Evolutionary conservation across 768 basidiomycete genomes (phyloP).

Genomic region (Leccinum sublutescens): DNA sequence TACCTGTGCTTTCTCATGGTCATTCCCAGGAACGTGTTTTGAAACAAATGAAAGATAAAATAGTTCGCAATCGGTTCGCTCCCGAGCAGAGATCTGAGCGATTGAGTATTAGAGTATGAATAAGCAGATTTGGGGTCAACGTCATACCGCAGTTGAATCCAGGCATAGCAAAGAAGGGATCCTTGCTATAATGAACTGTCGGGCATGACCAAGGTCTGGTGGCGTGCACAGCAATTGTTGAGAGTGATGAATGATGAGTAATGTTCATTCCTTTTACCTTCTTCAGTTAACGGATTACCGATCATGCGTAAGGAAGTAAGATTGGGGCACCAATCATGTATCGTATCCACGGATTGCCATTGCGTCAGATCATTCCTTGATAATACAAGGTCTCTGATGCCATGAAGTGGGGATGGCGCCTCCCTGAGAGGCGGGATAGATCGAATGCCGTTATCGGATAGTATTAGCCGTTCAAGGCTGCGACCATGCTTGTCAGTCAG

Average conservation of each 20-base stretch:
- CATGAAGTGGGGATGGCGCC: constrained; percentile 26
- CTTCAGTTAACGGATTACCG: constrained; percentile 64
- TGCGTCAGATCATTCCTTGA: constrained; percentile 54
- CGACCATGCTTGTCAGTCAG: constrained; percentile 6
- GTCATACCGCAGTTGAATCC: constrained; percentile 62
- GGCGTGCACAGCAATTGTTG: constrained; percentile 1
- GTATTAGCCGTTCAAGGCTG: constrained; percentile 60
- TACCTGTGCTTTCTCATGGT: constrained; percentile 42
- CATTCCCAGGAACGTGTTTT: constrained; percentile 39
- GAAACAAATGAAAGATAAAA: constrained; percentile 74
- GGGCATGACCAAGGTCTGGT: constrained; percentile 42
- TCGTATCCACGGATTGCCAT: constrained; percentile 65
- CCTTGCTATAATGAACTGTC: constrained; percentile 65
- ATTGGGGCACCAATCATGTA: constrained; percentile 67
- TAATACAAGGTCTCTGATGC: constrained; percentile 59
- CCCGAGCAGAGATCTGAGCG: constrained; percentile 60
- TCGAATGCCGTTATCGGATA: constrained; percentile 60
- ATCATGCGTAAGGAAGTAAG: constrained; percentile 59
- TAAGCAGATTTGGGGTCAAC: constrained; percentile 1
- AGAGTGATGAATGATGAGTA: not conserved
- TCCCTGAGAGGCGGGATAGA: constrained; percentile 40
- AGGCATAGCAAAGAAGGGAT: constrained; percentile 60
- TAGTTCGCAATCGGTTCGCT: constrained; percentile 78
- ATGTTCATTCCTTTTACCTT: constrained; percentile 31
- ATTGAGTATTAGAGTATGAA: constrained; percentile 10